Evolutionary conservation across 1,284 basidiomycete species (phyloP), one percentile per base, ranked within the genome.

Genomic region (Meira miltonrushii): DNA sequence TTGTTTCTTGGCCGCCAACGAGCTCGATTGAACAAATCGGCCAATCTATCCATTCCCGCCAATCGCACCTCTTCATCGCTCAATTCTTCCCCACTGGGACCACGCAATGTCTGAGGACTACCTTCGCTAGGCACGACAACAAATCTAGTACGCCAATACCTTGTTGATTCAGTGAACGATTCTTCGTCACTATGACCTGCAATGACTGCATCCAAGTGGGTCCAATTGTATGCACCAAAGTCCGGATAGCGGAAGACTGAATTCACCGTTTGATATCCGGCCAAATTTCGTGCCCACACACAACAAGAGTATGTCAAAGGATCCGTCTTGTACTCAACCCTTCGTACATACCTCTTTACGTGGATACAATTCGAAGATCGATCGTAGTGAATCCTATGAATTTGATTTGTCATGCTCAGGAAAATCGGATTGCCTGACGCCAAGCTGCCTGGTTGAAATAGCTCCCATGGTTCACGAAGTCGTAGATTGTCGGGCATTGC

Each of bases 71-170:
- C 93, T 75, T 93, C 89, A 38, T 91, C 87, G 67, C 88, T 86
- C 38, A 78, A 59, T 33, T 64, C 60, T 56, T 77, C 79, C 39
- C 76, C 74, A 48, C 72, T 62, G 2, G 66, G 62, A 23, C 67
- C 72, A 53, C 59, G 65, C 72, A 66, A 79, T 52, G 61, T 68
- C 58, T 91, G 83, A 61, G 85, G 88, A 39, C 84, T 83, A 58
- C 87, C 87, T 10, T 85, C 83, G 0, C 89, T 87, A 0, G 94
- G 94, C 49, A 97, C 89, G 17, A 98, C 85, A 23, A 97, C 84
- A 74, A 96, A 95, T n/a, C 93, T 84, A 0, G 92, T 95, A 6
- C 93, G 85, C 90, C 93, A 97, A 75, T 94, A 95, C 15, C 66
- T 64, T 51, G 69, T 61, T 53, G 62, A 70, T 52, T 74, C 75